Conservation (phyloP, 495 filamentous ascomycete genomes). For the Daldinia vernicosa region DNA sequence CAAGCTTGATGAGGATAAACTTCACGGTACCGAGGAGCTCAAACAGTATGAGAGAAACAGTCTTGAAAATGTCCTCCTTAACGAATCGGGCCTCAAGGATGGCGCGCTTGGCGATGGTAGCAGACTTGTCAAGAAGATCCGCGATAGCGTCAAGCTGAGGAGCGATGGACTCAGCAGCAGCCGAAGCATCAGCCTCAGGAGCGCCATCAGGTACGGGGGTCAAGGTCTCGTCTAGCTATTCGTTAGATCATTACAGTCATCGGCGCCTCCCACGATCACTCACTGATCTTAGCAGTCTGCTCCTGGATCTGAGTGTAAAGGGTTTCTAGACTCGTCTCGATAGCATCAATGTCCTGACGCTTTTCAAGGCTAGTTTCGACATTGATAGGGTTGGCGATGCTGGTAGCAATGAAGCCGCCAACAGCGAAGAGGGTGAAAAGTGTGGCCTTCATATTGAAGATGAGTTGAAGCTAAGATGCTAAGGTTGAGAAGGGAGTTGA, state of each 20-base stretch:
- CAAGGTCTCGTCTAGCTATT: constrained; percentile 25
- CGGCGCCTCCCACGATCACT: constrained; percentile 7
- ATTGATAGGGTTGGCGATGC: constrained; percentile 48
- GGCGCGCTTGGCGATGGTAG: constrained; percentile 46
- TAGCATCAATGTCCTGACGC: constrained; percentile 46
- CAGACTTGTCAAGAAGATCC: constrained; percentile 45
- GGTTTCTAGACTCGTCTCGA: constrained; percentile 40
- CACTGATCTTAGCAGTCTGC: constrained; percentile 52
- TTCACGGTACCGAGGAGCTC: constrained; percentile 51
- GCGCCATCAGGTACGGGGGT: constrained; percentile 33
- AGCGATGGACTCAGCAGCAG: constrained; percentile 43
- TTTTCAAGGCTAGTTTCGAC: constrained; percentile 41
- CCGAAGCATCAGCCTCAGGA: constrained; percentile 43
- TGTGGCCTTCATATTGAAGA: constrained; percentile 51
- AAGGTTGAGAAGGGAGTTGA: not conserved
- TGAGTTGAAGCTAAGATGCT: not conserved
- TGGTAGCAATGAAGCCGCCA: constrained; percentile 46
- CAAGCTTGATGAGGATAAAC: constrained; percentile 51
- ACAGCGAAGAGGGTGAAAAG: constrained; percentile 49
- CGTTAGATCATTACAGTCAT: constrained; percentile 5
- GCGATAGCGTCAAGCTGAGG: constrained; percentile 50
- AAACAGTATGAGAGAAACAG: constrained; percentile 43
- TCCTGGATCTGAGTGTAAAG: constrained; percentile 44
- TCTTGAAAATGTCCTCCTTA: constrained; percentile 49
- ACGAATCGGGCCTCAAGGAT: constrained; percentile 38